phyloP scores from a whole-genome alignment of 2,329 filamentous ascomycete species.

The Ophiostoma perfectum region DNA sequence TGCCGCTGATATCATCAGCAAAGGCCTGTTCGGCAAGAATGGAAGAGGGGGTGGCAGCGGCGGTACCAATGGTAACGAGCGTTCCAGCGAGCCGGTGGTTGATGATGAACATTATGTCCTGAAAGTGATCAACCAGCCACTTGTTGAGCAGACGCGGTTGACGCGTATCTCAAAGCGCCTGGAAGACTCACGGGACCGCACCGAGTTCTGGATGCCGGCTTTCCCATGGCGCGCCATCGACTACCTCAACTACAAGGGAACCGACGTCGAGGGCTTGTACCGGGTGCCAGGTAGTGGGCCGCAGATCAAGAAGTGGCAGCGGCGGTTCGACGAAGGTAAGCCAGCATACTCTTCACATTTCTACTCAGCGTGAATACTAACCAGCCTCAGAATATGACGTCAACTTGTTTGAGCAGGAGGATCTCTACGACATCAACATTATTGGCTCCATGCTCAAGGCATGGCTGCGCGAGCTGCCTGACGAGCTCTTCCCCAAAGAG shows the following conservation, averaged over 20 bases:
- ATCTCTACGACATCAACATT: slow-evolving; percentile 93
- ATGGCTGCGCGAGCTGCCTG: slow-evolving; percentile 90
- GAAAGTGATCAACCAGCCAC: slow-evolving; percentile 77
- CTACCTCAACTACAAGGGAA: slow-evolving; percentile 90
- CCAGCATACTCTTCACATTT: slow-evolving; percentile 18
- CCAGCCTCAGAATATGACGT: slow-evolving; percentile 66
- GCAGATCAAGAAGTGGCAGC: slow-evolving; percentile 89
- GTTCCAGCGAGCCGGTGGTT: slow-evolving; percentile 54
- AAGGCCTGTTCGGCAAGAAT: slow-evolving; percentile 75
- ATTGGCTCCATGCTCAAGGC: slow-evolving; percentile 94
- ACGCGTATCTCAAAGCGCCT: slow-evolving; percentile 87
- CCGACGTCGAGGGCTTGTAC: slow-evolving; percentile 89
- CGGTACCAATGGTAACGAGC: slow-evolving; percentile 39
- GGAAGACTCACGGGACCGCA: slow-evolving; percentile 86
- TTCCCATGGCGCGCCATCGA: slow-evolving; percentile 95
- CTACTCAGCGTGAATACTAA: slow-evolving; percentile 25
- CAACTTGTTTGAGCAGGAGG: slow-evolving; percentile 78
- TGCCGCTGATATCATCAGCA: slow-evolving; percentile 75
- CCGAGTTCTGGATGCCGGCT: slow-evolving; percentile 97
- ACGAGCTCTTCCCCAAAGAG: slow-evolving; percentile 84
- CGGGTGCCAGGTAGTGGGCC: slow-evolving; percentile 84
- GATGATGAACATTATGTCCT: slow-evolving; percentile 81
- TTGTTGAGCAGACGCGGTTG: slow-evolving; percentile 82
- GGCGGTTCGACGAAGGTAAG: slow-evolving; percentile 78
- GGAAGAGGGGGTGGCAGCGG: slow-evolving; percentile 59